phyloP scores from a whole-genome alignment of 2,329 filamentous ascomycete species.

The Neoarthrinium moseri region DNA sequence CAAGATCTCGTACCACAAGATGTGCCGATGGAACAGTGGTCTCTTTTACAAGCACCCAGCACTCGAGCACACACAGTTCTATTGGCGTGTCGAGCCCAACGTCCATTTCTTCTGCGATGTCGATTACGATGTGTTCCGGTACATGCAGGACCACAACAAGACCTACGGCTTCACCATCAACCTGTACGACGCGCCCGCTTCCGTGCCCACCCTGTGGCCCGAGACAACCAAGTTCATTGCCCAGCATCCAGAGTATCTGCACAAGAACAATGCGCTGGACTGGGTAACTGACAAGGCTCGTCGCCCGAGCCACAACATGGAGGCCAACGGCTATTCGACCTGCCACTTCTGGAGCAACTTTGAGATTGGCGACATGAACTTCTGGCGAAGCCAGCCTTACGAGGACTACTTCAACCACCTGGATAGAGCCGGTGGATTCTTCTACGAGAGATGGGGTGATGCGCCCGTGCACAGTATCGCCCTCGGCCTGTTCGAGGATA shows the following conservation, averaged over 20 bases:
- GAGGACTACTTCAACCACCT: conserved; percentile 96
- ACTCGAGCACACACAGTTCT: conserved; percentile 78
- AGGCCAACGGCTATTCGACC: conserved; percentile 91
- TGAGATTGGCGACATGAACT: conserved; percentile 88
- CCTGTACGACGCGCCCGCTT: conserved; percentile 87
- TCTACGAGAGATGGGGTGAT: conserved; percentile 98
- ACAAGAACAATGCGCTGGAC: conserved; percentile 79
- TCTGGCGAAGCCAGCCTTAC: conserved; percentile 88
- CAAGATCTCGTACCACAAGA: conserved; percentile 92
- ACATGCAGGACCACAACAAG: conserved; percentile 98
- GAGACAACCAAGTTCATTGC: conserved; percentile 89
- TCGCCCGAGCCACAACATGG: conserved; percentile 75
- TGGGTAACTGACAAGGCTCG: conserved; percentile 81
- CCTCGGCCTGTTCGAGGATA: conserved; percentile 87
- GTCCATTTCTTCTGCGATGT: conserved; percentile 99
- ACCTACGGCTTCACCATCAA: conserved; percentile 99
- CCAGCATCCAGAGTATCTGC: conserved; percentile 76
- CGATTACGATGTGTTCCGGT: conserved; percentile 97
- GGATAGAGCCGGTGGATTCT: conserved; percentile 92
- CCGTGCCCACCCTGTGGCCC: conserved; percentile 89
- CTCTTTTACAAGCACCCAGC: conserved; percentile 97
- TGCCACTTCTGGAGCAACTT: conserved; percentile 99
- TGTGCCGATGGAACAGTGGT: conserved; percentile 99
- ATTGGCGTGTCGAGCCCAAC: conserved; percentile 98
- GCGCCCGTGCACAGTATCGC: conserved; percentile 96